phyloP scores from a whole-genome alignment of 176 grass and related monocot genomes.

The Themeda triandra region DNA sequence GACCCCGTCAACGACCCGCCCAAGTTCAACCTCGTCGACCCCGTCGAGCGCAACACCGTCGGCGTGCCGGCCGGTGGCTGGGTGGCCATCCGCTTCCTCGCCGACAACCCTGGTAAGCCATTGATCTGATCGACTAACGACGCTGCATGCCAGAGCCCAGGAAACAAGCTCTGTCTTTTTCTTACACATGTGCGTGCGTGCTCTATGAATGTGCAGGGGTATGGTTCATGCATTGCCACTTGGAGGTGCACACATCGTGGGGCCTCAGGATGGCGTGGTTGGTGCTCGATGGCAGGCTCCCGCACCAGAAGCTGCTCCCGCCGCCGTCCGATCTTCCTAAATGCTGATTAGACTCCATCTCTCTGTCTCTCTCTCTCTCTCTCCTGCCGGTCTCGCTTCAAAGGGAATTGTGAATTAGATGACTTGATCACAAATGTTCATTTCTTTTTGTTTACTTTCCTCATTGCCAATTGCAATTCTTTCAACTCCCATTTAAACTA shows the following conservation, averaged over 20 bases:
- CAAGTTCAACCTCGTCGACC: slow-evolving; percentile 77
- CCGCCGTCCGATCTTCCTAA: slow-evolving; percentile 54
- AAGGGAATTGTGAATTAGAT: slow-evolving; percentile 19
- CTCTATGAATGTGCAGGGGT: slow-evolving; percentile 28
- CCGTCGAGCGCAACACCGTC: slow-evolving; percentile 77
- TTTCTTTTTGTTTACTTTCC: slow-evolving; percentile 5
- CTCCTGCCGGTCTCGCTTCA: background rate
- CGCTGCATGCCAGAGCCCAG: background rate
- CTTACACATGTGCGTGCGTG: background rate
- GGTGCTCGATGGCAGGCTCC: slow-evolving; percentile 42
- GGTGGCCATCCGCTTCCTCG: slow-evolving; percentile 71
- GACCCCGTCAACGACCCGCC: slow-evolving; percentile 44
- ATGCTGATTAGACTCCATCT: slow-evolving; percentile 18
- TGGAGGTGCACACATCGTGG: slow-evolving; percentile 57
- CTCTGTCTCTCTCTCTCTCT: background rate
- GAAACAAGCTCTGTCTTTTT: background rate
- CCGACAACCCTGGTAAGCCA: slow-evolving; percentile 69
- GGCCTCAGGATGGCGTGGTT: slow-evolving; percentile 58
- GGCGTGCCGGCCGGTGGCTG: slow-evolving; percentile 63
- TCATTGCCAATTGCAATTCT: slow-evolving; percentile 33
- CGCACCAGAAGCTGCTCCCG: slow-evolving; percentile 42
- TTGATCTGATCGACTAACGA: too few relatives aligned
- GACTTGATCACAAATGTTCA: background rate
- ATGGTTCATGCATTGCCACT: slow-evolving; percentile 71
- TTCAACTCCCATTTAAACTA: slow-evolving; percentile 11